Conservation (phyloP, 352 stramenopile species). For the Phytophthora kernoviae region DNA sequence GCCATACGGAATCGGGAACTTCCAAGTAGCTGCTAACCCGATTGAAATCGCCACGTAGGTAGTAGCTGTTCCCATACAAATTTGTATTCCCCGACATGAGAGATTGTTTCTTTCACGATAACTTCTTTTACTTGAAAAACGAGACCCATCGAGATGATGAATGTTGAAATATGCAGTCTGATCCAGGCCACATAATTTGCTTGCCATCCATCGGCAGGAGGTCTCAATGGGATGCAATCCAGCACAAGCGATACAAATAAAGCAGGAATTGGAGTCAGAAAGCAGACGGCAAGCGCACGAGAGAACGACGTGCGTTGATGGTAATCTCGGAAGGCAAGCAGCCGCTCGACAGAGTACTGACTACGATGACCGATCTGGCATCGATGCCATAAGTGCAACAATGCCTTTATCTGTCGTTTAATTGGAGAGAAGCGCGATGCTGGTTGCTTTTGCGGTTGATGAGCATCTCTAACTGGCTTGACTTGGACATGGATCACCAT, state of each 20-base stretch:
- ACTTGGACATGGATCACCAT: too few relatives aligned
- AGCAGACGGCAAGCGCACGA: constrained; percentile 4
- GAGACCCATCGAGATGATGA: constrained; percentile 10
- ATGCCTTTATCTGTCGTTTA: neutral
- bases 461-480: too few relatives aligned
- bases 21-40: constrained; percentile 1
- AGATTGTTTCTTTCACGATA: neutral
- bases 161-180: constrained; percentile 7
- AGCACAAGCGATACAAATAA: constrained; percentile 5
- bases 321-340: constrained; percentile 17
- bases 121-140: constrained; percentile 13
- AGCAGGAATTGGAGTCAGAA: constrained; percentile 11
- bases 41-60: constrained; percentile 1
- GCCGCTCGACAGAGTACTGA: constrained; percentile 11
- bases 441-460: too few relatives aligned
- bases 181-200: constrained; percentile 24
- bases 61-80: neutral
- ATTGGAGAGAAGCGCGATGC: too few relatives aligned
- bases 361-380: constrained; percentile 16
- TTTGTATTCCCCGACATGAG: neutral
- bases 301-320: constrained; percentile 8
- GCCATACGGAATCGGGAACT: constrained; percentile 21
- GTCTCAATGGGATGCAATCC: constrained; percentile 24
- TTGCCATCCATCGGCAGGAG: constrained; percentile 14
- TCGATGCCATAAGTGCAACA: neutral